Evolutionary conservation across 2,329 filamentous ascomycete genomes (phyloP), one percentile per base, ranked within the genome.

Genomic region (Lecanosticta acicola): DNA sequence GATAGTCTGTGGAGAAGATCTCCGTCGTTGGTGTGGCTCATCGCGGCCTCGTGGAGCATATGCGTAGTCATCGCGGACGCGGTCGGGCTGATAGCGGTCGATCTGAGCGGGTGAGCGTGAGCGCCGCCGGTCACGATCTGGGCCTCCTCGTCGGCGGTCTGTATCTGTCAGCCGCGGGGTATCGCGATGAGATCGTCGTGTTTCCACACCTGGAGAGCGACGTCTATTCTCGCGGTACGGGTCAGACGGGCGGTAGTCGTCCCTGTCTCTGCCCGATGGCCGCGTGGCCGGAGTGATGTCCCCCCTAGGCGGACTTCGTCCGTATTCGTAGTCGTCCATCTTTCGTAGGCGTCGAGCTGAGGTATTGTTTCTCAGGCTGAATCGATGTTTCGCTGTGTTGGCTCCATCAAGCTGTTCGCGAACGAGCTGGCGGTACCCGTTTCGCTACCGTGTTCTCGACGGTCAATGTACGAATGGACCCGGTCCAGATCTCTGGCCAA

Each of bases 61-160:
- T 8, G 48, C 32, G 59, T 84, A 83, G 43, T 88, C 85, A 53
- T 89, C 85, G 57, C 86, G 77, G 19, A 67, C 51, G 24, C 84
- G 80, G 40, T 83, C 76, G 17, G 85, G 85, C 59, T 90, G 85
- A 62, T 91, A 91, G 46, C 86, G 77, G 60, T 91, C 86, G 48
- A 89, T 80, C 11, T 78, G 72, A 16, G 71, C 71, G 2, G 85
- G 86, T 1, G 86, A 91, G 44, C 86, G 81, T 24, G 84, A 88
- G 53, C 84, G 81, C 36, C 84, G 86, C 50, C 84, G 83, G 40
- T 67, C 66, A 43, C 71, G 65, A 40, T 56, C 57, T 36, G 56
- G 58, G 46, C 71, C 66, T 29, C 24, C 24, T 49, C 56, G 54
- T 17, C 64, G 59, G 14, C 64, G 61, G 44, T 67, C 62, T 57